phyloP scores from a whole-genome alignment of 768 basidiomycete species.

The Lanmaoa pseudosensibilis region DNA sequence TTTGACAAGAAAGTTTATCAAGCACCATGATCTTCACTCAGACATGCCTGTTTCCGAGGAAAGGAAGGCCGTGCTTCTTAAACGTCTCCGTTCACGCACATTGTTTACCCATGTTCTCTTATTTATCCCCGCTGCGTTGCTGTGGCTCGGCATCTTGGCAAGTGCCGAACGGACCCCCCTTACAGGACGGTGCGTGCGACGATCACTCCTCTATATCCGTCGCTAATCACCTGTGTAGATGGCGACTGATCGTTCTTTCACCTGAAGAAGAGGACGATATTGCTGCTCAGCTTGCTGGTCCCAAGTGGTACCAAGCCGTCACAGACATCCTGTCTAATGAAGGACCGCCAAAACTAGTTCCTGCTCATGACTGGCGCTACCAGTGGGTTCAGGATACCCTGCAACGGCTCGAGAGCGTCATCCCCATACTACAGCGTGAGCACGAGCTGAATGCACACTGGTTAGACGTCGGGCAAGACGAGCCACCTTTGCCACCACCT shows the following conservation, averaged over 20 bases:
- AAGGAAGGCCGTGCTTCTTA: conserved; percentile 48
- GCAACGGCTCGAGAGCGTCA: conserved; percentile 70
- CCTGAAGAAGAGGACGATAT: conserved; percentile 93
- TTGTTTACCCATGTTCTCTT: conserved; percentile 54
- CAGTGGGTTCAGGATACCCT: conserved; percentile 82
- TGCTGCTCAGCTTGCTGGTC: conserved; percentile 74
- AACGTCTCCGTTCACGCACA: conserved; percentile 50
- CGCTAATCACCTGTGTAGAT: conserved; percentile 44
- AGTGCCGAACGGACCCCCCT: conserved; percentile 77
- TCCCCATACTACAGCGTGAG: conserved; percentile 67
- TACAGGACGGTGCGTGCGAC: conserved; percentile 69
- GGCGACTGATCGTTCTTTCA: conserved; percentile 85
- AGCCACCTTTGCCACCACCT: conserved; percentile 74
- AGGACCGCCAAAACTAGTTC: conserved; percentile 61
- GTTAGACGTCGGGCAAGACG: conserved; percentile 49
- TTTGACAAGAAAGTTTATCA: conserved; percentile 49
- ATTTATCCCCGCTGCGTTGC: conserved; percentile 57
- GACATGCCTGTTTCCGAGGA: conserved; percentile 54
- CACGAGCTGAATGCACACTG: conserved; percentile 54
- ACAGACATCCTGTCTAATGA: conserved; percentile 71
- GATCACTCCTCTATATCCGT: background rate
- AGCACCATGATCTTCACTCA: conserved; percentile 39
- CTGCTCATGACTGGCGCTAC: conserved; percentile 85
- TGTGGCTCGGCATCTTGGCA: conserved; percentile 70
- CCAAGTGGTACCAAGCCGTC: conserved; percentile 86